Conservation (phyloP, 140 eudicot genomes). For the Oenanthe javanica region DNA sequence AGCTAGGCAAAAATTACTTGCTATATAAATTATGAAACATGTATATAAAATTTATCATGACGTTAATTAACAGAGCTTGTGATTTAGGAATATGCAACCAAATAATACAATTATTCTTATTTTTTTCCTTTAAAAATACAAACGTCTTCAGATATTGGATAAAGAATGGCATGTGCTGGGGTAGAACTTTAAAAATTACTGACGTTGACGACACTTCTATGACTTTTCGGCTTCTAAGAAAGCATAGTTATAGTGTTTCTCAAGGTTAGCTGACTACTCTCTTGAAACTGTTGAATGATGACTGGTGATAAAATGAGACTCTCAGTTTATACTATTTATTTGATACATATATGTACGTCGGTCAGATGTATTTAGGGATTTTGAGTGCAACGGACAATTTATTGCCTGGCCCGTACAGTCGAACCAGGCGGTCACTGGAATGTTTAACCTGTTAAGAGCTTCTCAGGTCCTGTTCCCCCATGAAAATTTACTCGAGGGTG, state of each 20-base stretch:
- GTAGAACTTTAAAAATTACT: slow-evolving; percentile 59
- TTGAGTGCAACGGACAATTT: slow-evolving; percentile 62
- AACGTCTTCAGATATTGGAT: slow-evolving; percentile 48
- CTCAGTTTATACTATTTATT: neutral
- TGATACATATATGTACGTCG: neutral
- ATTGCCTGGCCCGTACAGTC: slow-evolving; percentile 69
- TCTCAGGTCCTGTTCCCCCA: slow-evolving; percentile 57
- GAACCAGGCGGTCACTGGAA: slow-evolving; percentile 85
- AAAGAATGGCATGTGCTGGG: slow-evolving; percentile 80
- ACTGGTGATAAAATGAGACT: too few relatives aligned
- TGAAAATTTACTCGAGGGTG: slow-evolving; percentile 62
- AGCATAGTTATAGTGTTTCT: slow-evolving; percentile 65
- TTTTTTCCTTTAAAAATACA: too few relatives aligned
- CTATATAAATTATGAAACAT: too few relatives aligned
- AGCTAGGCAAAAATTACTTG: too few relatives aligned
- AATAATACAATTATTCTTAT: too few relatives aligned
- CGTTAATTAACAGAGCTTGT: too few relatives aligned
- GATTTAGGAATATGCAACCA: too few relatives aligned
- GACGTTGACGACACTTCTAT: slow-evolving; percentile 92
- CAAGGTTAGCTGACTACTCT: slow-evolving; percentile 34
- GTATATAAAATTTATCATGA: too few relatives aligned
- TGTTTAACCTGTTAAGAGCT: slow-evolving; percentile 73
- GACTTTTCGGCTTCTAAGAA: slow-evolving; percentile 77
- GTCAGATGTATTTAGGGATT: slow-evolving; percentile 61
- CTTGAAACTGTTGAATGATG: too few relatives aligned